Percentiles rank a stretch among this genome's conserved stretches.
phyloP scores from a whole-genome alignment of 805 yeast species.

The Cyberlindnera americana region DNA sequence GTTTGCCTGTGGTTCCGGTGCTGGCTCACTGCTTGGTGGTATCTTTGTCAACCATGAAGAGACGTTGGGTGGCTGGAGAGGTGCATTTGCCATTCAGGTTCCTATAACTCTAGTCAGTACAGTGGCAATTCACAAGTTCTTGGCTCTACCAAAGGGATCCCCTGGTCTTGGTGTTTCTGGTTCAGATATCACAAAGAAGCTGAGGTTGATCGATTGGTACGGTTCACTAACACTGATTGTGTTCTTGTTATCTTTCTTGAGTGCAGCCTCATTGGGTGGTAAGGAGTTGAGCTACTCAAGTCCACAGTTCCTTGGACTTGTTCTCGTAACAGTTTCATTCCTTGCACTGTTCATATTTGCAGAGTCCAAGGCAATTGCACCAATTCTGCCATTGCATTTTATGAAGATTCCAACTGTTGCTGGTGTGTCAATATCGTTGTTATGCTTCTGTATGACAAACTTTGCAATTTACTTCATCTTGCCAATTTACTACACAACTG shows the following conservation, averaged over 20 bases:
- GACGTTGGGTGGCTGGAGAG: constrained; percentile 41
- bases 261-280: constrained; percentile 54
- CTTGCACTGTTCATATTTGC: constrained; percentile 40
- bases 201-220: constrained; percentile 52
- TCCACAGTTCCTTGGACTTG: constrained; percentile 29
- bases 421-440: constrained; percentile 61
- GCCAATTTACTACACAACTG: constrained; percentile 60
- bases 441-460: constrained; percentile 42
- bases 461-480: constrained; percentile 49
- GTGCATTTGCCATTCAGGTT: constrained; percentile 50
- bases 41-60: constrained; percentile 37
- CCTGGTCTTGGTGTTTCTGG: constrained; percentile 50
- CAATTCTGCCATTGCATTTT: constrained; percentile 59
- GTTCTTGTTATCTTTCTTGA: constrained; percentile 42
- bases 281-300: constrained; percentile 40
- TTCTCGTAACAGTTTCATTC: constrained; percentile 34
- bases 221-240: constrained; percentile 46
- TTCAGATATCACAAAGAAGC: constrained; percentile 39
- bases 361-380: constrained; percentile 45
- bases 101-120: constrained; percentile 47
- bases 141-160: constrained; percentile 44
- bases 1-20: constrained; percentile 72
- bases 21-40: constrained; percentile 68
- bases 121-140: constrained; percentile 35
- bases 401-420: constrained; percentile 55